Evolutionary conservation across 805 yeast species (phyloP).

Genomic region (Yarrowia bubula): DNA sequence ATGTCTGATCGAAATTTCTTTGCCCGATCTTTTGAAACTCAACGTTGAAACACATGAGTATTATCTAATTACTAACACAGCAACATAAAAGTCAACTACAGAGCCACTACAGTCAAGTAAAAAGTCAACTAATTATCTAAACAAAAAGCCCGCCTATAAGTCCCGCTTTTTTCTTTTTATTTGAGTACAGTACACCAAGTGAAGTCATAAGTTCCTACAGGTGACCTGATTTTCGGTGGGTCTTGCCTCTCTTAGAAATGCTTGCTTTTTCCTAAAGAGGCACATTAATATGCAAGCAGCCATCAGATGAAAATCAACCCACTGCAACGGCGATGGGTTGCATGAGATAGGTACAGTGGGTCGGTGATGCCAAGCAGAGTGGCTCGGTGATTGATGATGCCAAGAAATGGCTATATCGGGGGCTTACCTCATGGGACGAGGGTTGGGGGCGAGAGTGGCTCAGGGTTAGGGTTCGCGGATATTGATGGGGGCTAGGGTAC

Average conservation of each 20-base stretch:
- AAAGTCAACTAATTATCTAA: too few relatives aligned
- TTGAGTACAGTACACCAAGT: not conserved
- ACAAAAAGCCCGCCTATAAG: too few relatives aligned
- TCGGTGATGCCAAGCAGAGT: not conserved
- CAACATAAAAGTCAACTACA: too few relatives aligned
- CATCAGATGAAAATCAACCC: not conserved
- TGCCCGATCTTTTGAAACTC: too few relatives aligned
- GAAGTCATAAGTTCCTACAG: not conserved
- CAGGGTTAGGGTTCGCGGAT: not conserved
- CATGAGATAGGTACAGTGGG: not conserved
- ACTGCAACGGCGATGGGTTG: not conserved
- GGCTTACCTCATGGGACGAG: too few relatives aligned
- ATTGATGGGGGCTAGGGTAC: too few relatives aligned
- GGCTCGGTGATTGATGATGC: too few relatives aligned
- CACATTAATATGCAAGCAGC: not conserved
- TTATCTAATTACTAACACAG: too few relatives aligned
- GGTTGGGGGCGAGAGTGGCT: not conserved
- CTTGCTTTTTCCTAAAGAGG: not conserved
- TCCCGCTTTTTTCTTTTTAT: not conserved
- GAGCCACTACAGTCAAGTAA: too few relatives aligned
- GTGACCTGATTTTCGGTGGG: constrained; percentile 7
- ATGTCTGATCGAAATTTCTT: too few relatives aligned
- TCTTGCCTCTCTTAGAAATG: not conserved
- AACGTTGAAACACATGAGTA: too few relatives aligned
- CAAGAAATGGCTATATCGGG: too few relatives aligned